phyloP scores from a whole-genome alignment of 208 protist genomes.

The Leishmania braziliensis region DNA sequence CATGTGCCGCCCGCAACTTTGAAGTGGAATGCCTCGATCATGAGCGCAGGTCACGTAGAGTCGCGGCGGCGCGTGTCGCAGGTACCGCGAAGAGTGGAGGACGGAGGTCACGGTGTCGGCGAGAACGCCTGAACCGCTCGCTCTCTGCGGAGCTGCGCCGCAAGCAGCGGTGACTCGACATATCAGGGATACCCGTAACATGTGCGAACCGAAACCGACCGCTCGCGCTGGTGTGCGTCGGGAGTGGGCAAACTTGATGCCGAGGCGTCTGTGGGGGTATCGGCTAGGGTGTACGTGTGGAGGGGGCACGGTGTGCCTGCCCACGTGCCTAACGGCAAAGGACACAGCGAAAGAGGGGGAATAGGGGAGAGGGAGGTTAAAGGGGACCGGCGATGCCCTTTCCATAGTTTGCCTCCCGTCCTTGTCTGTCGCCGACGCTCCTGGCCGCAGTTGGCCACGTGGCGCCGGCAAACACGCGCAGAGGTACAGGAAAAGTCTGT shows the following conservation, averaged over 20 bases:
- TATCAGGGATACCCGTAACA: constrained; percentile 2
- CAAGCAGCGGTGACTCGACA: not conserved
- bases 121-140: constrained; percentile 6
- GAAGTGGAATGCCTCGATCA: constrained; percentile 4
- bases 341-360: not conserved
- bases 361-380: not conserved
- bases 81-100: constrained; percentile 39
- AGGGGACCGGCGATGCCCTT: not conserved
- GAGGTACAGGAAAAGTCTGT: not conserved
- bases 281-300: not conserved
- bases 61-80: constrained; percentile 67
- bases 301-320: not conserved
- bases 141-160: not conserved
- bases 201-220: not conserved
- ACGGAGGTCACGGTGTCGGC: constrained; percentile 11
- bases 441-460: not conserved
- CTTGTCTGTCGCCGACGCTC: too few relatives aligned
- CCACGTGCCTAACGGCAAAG: not conserved
- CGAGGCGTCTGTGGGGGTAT: not conserved
- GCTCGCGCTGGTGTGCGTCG: not conserved
- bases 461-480: not conserved
- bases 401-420: not conserved
- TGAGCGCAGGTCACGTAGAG: constrained; percentile 70
- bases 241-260: not conserved
- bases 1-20: constrained; percentile 44